Base-by-base conservation (phyloP, 345 rosid species). In the Rhizophora mangle region DNA sequence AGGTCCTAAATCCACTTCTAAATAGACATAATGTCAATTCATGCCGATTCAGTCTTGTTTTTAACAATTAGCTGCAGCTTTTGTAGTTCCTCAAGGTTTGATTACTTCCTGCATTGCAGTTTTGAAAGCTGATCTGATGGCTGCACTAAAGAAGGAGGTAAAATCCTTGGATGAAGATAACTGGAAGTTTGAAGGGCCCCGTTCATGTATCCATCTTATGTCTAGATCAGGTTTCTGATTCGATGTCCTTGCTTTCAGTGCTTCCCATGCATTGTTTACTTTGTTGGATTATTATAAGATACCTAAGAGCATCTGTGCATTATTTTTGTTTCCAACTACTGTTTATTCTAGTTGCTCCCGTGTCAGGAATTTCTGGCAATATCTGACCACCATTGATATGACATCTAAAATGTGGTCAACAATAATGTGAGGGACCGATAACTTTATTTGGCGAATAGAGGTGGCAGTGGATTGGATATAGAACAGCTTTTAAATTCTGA, bases 151-250 rank as follows among this genome's bases (percentile, higher is more conserved):
- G 71, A 88, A 89, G 84, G 88, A 80, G 85, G 97, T 88, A 70
- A 92, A 86, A 76, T 86, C 94, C 9, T 64, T 95, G 85, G 99
- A 95, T 68, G 94, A 88, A 73, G 99, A 95, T 81, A 87, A 69
- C 73, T 95, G 97, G 99, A 92, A 79, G 86, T 92, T 92, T 57
- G 88, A 90, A 59, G 98, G 90, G 36, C 99, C 96, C 47, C 98
- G 92, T 63, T 95, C 96, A 10, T 87, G 91, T 60, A 89, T 95
- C 70, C 78, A 87, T 71, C 92, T 90, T 52, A 72, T 87, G 64
- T 85, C 96, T 7, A 90, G 78, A 74, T 81, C 89, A 78, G 93
- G 97, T 92, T 78, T 29, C 76, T 77, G 39, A 62, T 73, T 72
- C 20, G 21, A 57, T 52, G 52, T 69, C 10, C 24, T 29, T 60